These are phyloP conservation scores for Fusarium keratoplasticum DNA, from an alignment of 2,329 filamentous ascomycete genomes.

Conservation along the genomic window DNA sequence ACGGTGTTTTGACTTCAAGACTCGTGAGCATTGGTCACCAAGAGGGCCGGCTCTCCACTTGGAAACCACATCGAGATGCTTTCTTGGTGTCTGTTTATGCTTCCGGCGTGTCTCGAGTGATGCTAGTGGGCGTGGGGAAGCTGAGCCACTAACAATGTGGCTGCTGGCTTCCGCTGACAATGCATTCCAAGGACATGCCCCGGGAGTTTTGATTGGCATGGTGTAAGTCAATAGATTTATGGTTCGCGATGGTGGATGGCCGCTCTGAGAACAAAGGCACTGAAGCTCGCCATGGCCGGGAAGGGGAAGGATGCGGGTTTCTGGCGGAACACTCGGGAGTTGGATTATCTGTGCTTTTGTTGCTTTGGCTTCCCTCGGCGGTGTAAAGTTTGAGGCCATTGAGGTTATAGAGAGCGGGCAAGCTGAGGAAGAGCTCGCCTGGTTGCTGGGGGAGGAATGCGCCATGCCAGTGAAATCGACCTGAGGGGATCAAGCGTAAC, in stretches of 20 bases:
- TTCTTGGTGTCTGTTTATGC: not conserved
- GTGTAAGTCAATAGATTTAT: not conserved
- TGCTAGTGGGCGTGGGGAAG: not conserved
- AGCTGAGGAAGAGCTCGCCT: not conserved
- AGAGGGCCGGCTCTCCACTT: not conserved
- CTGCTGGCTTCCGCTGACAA: not conserved
- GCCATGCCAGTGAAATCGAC: constrained; percentile 9
- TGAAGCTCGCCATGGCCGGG: not conserved
- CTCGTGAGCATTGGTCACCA: not conserved
- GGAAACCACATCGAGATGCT: not conserved
- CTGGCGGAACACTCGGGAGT: not conserved
- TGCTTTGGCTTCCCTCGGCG: constrained; percentile 7
- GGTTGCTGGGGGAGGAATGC: constrained; percentile 27
- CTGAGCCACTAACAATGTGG: not conserved
- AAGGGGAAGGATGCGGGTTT: not conserved
- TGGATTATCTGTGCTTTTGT: not conserved
- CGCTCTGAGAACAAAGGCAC: not conserved
- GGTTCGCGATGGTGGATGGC: not conserved
- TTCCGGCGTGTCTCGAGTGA: constrained; percentile 5
- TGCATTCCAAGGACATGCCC: not conserved
- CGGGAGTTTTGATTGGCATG: not conserved
- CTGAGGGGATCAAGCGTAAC: not conserved
- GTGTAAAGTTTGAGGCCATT: constrained; percentile 31
- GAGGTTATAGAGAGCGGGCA: not conserved
- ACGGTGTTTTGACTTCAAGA: not conserved